Evolutionary conservation across 148 eudicot species (phyloP).

Genomic region (Diospyros lotus): DNA sequence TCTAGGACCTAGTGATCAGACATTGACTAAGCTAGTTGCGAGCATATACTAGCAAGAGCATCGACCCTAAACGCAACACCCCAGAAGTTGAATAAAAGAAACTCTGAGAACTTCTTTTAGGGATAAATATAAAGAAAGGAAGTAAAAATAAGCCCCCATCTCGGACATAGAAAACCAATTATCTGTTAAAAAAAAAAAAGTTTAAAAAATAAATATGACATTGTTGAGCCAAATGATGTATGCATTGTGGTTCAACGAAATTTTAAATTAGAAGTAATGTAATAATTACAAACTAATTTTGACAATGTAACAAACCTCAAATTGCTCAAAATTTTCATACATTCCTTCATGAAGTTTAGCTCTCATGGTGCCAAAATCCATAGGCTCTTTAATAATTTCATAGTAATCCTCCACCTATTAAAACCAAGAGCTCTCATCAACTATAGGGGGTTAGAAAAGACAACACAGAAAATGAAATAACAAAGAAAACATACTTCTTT

Average conservation of each 20-base stretch:
- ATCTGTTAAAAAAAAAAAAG: not conserved
- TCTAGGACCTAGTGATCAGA: not conserved
- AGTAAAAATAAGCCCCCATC: not conserved
- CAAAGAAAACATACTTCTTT: constrained; percentile 46
- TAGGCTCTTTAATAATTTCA: constrained; percentile 75
- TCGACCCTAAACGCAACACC: not conserved
- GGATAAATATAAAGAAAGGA: not conserved
- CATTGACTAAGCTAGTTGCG: not conserved
- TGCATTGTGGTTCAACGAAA: not conserved
- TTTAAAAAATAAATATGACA: too few relatives aligned
- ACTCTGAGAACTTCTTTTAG: not conserved
- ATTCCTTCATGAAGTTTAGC: constrained; percentile 88
- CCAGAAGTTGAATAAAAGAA: not conserved
- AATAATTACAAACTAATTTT: not conserved
- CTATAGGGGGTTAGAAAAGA: not conserved
- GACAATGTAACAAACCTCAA: constrained; percentile 48
- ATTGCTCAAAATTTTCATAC: constrained; percentile 64
- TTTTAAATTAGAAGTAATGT: not conserved
- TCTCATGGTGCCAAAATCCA: constrained; percentile 96
- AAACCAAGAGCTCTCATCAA: not conserved
- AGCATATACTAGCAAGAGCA: not conserved
- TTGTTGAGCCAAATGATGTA: not conserved
- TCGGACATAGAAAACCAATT: not conserved
- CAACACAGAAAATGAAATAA: constrained; percentile 8
- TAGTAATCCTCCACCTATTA: constrained; percentile 77